These are phyloP conservation scores for Grigorovia yakushimaensis DNA, from an alignment of 805 yeast species.

Conservation along the genomic window DNA sequence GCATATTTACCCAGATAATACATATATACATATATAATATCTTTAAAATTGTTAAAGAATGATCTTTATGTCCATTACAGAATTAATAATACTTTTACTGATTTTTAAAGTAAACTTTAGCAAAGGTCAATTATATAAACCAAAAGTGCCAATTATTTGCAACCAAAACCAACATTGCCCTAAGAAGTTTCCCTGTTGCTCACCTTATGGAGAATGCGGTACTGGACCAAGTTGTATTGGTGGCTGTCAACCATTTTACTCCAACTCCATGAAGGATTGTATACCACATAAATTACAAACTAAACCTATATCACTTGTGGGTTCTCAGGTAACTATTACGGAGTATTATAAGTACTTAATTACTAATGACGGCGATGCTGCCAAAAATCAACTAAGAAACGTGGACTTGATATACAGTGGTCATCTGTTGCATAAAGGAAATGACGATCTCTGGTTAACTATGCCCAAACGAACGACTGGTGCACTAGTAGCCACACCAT, in stretches of 20 bases:
- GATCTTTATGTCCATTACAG: neutral
- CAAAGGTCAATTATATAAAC: neutral
- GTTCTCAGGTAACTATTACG: constrained; percentile 17
- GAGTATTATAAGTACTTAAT: constrained; percentile 22
- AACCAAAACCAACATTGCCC: constrained; percentile 45
- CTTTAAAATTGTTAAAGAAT: too few relatives aligned
- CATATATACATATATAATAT: too few relatives aligned
- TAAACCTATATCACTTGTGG: neutral
- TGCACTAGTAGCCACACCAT: constrained; percentile 67
- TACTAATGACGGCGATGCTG: constrained; percentile 31
- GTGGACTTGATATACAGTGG: constrained; percentile 61
- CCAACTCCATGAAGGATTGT: constrained; percentile 59
- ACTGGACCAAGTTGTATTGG: constrained; percentile 68
- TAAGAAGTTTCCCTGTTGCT: constrained; percentile 70
- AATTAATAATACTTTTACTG: too few relatives aligned
- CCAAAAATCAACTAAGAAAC: constrained; percentile 52
- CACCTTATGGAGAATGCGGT: constrained; percentile 78
- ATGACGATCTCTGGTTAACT: constrained; percentile 44
- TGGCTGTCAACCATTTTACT: constrained; percentile 75
- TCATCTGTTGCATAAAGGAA: constrained; percentile 38
- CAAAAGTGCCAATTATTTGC: constrained; percentile 9
- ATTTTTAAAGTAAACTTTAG: too few relatives aligned
- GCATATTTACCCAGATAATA: too few relatives aligned
- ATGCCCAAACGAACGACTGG: constrained; percentile 75
- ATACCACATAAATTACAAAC: constrained; percentile 37